A percentile compares a stretch with the other conserved stretches of the same genome.
phyloP scores from a whole-genome alignment of 1,284 basidiomycete species.

The Trichosporon sp. region DNA sequence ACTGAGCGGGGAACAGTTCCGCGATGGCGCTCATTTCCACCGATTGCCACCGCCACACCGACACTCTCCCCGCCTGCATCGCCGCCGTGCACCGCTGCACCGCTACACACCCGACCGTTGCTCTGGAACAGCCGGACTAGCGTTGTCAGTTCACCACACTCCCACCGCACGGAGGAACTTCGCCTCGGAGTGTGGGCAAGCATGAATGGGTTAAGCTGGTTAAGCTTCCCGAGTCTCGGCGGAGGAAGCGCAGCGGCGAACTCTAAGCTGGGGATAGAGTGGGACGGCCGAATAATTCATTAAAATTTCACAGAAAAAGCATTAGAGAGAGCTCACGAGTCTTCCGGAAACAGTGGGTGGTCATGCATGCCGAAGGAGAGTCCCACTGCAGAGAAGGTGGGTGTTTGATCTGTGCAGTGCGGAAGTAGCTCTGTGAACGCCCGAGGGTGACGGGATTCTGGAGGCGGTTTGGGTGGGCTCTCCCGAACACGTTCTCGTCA shows the following conservation, averaged over 20 bases:
- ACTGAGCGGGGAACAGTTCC: background rate
- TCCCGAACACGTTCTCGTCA: background rate
- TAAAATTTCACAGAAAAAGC: background rate
- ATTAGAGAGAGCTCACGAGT: background rate
- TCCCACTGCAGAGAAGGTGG: no score
- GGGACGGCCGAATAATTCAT: background rate
- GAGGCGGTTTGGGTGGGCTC: background rate
- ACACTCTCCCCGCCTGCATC: background rate
- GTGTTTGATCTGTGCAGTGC: no score
- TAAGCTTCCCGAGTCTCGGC: constrained; percentile 3
- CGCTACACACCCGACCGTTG: background rate
- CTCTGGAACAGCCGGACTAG: background rate
- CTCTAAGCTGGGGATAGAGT: background rate
- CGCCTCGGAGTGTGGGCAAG: background rate
- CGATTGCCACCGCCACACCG: background rate
- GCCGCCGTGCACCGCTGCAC: background rate
- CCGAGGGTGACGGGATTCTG: background rate
- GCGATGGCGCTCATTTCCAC: background rate
- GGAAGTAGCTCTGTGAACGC: background rate
- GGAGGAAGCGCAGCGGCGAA: background rate
- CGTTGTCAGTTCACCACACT: background rate
- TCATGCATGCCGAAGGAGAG: background rate
- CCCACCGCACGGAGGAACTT: constrained; percentile 1
- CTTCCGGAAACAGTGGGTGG: background rate
- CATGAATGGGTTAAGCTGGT: constrained; percentile 5